Conservation (phyloP, 179 eudicot species). For the Corrigiola litoralis region DNA sequence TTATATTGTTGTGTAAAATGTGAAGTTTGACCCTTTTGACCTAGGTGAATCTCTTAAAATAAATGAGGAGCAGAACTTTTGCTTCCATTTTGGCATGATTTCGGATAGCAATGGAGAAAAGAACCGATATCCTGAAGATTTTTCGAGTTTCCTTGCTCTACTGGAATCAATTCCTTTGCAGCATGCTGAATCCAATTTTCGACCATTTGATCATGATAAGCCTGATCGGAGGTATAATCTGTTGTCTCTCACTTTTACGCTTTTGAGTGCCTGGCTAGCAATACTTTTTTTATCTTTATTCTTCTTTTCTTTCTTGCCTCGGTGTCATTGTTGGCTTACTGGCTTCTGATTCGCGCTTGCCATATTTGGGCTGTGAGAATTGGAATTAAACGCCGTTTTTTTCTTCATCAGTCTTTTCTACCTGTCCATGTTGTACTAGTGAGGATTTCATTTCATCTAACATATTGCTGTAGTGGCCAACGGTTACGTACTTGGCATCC, state of each 20-base stretch:
- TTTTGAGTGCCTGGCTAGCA: constrained; percentile 7
- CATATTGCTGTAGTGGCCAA: too few relatives aligned
- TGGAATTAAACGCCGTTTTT: too few relatives aligned
- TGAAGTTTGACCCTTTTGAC: constrained; percentile 11
- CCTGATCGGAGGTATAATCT: constrained; percentile 62
- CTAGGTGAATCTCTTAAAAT: constrained; percentile 51
- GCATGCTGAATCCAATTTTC: constrained; percentile 45
- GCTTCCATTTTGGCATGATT: constrained; percentile 56
- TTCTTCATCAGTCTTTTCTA: too few relatives aligned
- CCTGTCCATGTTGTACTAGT: too few relatives aligned
- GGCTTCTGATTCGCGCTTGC: too few relatives aligned
- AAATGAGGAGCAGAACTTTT: constrained; percentile 51
- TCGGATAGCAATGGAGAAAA: constrained; percentile 53
- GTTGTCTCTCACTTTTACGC: constrained; percentile 12
- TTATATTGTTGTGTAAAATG: neutral
- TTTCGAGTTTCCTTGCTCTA: constrained; percentile 76
- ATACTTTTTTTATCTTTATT: neutral
- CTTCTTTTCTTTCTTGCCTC: too few relatives aligned
- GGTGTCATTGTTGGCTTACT: too few relatives aligned
- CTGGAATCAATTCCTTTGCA: constrained; percentile 82
- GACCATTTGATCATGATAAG: constrained; percentile 47
- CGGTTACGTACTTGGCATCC: too few relatives aligned
- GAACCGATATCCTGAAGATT: constrained; percentile 64
- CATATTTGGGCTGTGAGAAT: too few relatives aligned
- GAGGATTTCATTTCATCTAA: too few relatives aligned